Conservation (phyloP, 805 yeast genomes). For the Yamadazyma sp. region DNA sequence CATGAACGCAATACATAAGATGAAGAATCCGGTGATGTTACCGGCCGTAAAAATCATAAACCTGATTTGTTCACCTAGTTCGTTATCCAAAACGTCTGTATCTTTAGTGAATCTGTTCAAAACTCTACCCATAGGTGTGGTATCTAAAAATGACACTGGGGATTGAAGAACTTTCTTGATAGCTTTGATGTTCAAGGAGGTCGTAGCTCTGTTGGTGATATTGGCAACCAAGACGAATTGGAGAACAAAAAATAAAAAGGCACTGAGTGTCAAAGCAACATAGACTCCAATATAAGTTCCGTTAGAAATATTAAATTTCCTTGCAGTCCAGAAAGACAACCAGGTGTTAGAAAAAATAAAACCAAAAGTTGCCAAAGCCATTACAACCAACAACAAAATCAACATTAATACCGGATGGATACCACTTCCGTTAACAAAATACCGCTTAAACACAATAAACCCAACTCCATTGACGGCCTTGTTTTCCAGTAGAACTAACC, state of each 20-base stretch:
- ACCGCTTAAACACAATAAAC: conserved; percentile 47
- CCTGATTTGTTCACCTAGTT: conserved; percentile 66
- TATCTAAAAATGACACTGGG: conserved; percentile 80
- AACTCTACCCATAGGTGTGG: conserved; percentile 84
- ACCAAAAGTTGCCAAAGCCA: conserved; percentile 31
- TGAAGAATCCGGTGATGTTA: conserved; percentile 54
- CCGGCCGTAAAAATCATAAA: conserved; percentile 54
- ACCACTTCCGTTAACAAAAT: conserved; percentile 57
- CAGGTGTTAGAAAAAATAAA: conserved; percentile 63
- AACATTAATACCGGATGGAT: conserved; percentile 25
- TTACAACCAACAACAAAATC: conserved; percentile 1
- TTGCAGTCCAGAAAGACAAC: conserved; percentile 79
- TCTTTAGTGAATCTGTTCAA: conserved; percentile 85
- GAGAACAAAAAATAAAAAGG: conserved; percentile 42
- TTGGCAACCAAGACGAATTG: conserved; percentile 49
- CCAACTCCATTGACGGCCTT: conserved; percentile 57
- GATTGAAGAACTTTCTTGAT: conserved; percentile 60
- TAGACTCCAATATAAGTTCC: conserved; percentile 72
- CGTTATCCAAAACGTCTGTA: conserved; percentile 79
- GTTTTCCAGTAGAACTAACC: conserved; percentile 48
- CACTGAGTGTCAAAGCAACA: conserved; percentile 55
- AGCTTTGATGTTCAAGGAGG: conserved; percentile 57
- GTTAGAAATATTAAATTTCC: conserved; percentile 48
- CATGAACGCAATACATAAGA: conserved; percentile 33
- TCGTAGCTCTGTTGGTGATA: conserved; percentile 53